Base-by-base conservation (phyloP, 768 basidiomycete genomes). In the Kwoniella sp. region DNA sequence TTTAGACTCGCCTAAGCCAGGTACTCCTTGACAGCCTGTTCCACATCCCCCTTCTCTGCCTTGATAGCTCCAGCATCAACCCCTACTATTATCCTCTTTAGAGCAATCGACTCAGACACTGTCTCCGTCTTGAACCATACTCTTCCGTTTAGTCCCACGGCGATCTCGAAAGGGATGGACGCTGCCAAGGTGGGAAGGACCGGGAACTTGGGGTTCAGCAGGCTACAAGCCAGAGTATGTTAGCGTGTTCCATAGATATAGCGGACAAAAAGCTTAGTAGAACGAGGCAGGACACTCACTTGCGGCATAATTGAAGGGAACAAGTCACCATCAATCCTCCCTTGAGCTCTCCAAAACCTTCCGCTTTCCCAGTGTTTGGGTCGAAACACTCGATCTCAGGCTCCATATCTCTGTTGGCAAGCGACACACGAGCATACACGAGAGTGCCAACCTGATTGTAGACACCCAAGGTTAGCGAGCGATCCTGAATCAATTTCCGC, bases 321-420 rank as follows among this genome's bases (percentile, higher is more conserved):
- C 90, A 91, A 37, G 86, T 84, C 9, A 90, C 84, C 66, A 96
- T 76, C 73, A 95, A 90, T 1, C 95, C 95, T 8, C 89, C 90
- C 69, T 91, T 93, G 38, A 99, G 85, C 71, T 94, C 93, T 1
- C 96, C 96, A 72, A 91, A 97, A 0, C 93, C 95, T 65, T 92
- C 91, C 0, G 93, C 83, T 81, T 96, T 98, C 68, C 87, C 88
- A 26, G 91, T 92, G 72, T 93, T 90, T 1, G 92, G 91, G 75
- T 97, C 92, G 73, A 96, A 92, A 79, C 96, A 99, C 77, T 96
- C 93, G 9, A 99, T 83, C 76, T 99, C 96, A 0, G 96, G 94
- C 60, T 99, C 96, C 91, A 97, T 94, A 79, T 98, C 94, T 74
- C 93, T 91, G 75, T 94, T 92, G 4, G 96, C 93, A 23, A 95